These are phyloP conservation scores for Solanum bulbocastanum DNA, from an alignment of 257 asterid species.

Conservation along the genomic window DNA sequence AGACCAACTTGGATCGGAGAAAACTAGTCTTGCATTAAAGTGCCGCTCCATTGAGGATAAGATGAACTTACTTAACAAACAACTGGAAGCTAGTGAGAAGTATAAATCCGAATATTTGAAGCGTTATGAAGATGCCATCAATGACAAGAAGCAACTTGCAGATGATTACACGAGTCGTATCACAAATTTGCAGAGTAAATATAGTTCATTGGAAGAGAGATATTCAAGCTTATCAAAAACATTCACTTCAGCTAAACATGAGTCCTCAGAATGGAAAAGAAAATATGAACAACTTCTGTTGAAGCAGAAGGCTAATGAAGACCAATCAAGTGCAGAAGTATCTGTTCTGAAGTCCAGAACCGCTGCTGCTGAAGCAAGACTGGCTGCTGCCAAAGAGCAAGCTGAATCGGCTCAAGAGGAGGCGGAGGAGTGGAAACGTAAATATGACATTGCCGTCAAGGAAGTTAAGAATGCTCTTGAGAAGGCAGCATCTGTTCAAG, in stretches of 20 bases:
- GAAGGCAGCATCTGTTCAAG: slow-evolving; percentile 85
- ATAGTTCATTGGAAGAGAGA: slow-evolving; percentile 79
- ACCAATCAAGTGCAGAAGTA: slow-evolving; percentile 65
- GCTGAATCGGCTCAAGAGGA: slow-evolving; percentile 90
- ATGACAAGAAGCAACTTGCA: slow-evolving; percentile 68
- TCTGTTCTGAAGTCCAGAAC: slow-evolving; percentile 70
- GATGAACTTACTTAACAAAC: slow-evolving; percentile 69
- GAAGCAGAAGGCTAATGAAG: slow-evolving; percentile 74
- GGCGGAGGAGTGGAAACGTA: slow-evolving; percentile 96
- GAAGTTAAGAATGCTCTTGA: slow-evolving; percentile 84
- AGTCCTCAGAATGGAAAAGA: slow-evolving; percentile 76
- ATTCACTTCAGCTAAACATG: slow-evolving; percentile 55
- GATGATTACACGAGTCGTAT: slow-evolving; percentile 74
- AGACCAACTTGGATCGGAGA: slow-evolving; percentile 68
- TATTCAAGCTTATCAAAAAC: slow-evolving; percentile 59
- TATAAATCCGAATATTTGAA: slow-evolving; percentile 82
- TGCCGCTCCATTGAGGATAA: slow-evolving; percentile 77
- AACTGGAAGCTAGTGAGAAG: slow-evolving; percentile 80
- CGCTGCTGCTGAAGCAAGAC: slow-evolving; percentile 96
- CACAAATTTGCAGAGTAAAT: slow-evolving; percentile 64
- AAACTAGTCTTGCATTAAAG: slow-evolving; percentile 67
- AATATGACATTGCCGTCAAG: slow-evolving; percentile 75
- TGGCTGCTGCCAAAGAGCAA: slow-evolving; percentile 90
- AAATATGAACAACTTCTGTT: slow-evolving; percentile 60
- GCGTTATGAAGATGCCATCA: slow-evolving; percentile 83